phyloP scores from a whole-genome alignment of 805 yeast species.

The Candida khao-thaluensis region DNA sequence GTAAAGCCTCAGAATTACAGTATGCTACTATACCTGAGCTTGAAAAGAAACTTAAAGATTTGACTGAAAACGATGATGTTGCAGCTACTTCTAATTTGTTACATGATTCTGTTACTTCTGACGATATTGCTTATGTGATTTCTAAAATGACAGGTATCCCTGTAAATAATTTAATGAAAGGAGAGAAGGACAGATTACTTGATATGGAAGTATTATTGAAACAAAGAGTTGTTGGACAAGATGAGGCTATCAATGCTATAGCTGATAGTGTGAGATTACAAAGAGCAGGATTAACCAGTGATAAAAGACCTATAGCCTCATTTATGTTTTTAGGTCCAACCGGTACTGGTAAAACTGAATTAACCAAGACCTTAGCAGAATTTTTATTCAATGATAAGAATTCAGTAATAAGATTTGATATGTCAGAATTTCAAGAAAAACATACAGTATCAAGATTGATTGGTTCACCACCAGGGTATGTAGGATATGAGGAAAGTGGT shows the following conservation, averaged over 20 bases:
- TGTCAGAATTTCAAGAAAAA: conserved; percentile 97
- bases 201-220: conserved; percentile 82
- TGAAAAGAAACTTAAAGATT: conserved; percentile 56
- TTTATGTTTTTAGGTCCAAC: conserved; percentile 98
- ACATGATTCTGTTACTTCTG: conserved; percentile 92
- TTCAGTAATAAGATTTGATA: conserved; percentile 88
- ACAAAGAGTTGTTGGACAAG: conserved; percentile 88
- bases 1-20: conserved; percentile 82
- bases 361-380: conserved; percentile 89
- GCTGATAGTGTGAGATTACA: conserved; percentile 94
- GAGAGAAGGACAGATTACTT: conserved; percentile 87
- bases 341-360: conserved; percentile 97
- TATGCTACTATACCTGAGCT: conserved; percentile 83
- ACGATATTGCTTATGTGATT: conserved; percentile 89
- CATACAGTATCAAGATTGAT: conserved; percentile 87
- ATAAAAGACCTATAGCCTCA: conserved; percentile 92
- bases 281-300: conserved; percentile 94
- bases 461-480: conserved; percentile 98
- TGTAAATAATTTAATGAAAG: conserved; percentile 83
- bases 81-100: conserved; percentile 39
- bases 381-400: conserved; percentile 87
- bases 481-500: conserved; percentile 94
- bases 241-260: conserved; percentile 86
- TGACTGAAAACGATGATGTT: conserved; percentile 35
- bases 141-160: conserved; percentile 97